These are phyloP conservation scores for Tritrichomonas musculus DNA, from an alignment of 208 protist genomes.

Conservation along the genomic window DNA sequence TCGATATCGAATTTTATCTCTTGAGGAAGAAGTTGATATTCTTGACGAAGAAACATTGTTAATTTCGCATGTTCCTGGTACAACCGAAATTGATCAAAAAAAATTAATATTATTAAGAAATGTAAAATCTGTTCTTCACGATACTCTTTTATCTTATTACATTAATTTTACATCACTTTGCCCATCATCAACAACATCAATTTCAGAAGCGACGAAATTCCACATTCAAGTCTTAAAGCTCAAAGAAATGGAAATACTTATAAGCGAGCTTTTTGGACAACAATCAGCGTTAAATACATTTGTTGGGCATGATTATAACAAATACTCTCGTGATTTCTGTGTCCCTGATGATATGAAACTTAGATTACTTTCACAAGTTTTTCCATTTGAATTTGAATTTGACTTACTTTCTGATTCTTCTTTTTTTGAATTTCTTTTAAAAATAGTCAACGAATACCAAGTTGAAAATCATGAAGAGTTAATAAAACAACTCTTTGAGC, in stretches of 20 bases:
- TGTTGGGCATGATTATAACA: background rate
- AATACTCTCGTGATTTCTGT: background rate
- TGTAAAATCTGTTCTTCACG: background rate
- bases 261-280: background rate
- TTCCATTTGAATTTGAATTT: background rate
- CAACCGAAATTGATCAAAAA: background rate
- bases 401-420: background rate
- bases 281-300: background rate
- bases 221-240: background rate
- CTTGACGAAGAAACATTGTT: background rate
- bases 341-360: background rate
- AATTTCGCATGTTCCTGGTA: background rate
- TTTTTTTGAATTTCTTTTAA: background rate
- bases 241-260: background rate
- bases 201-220: background rate
- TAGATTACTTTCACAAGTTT: background rate
- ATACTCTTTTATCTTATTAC: background rate
- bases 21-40: background rate
- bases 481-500: background rate
- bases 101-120: background rate
- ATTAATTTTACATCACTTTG: background rate
- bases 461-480: background rate
- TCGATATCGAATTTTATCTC: background rate
- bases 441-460: background rate
- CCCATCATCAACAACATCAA: background rate